Evolutionary conservation across 2,329 filamentous ascomycete genomes (phyloP), one percentile per base, ranked within the genome.

Genomic region (Daldinia sp.): DNA sequence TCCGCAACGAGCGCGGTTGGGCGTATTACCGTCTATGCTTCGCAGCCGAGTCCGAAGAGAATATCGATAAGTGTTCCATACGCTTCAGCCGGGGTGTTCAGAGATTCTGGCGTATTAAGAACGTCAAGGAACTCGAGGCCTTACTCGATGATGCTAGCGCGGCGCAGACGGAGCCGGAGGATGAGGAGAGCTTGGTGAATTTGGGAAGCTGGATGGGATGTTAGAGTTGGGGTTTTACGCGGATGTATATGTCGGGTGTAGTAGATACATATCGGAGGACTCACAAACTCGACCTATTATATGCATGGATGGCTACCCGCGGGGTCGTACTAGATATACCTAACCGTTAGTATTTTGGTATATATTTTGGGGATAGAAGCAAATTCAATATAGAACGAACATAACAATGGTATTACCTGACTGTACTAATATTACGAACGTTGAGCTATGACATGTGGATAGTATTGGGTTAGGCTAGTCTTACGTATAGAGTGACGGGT

Each of bases 1-100:
- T 94, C 34, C 73, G 76, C 13, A 78, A 81, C 3, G 77, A 81
- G 58, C 80, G 85, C 39, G 90, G 87, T 2, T 94, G 90, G 87
- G 84, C 85, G 68, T 94, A 89, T 74, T 88, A 88, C 75, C 82
- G 94, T 11, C 73, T 97, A 32, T 96, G 92, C 77, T 97, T 97
- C 78, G 93, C 92, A 1, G 92, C 93, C 1, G 90, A 93, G 77
- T 82, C 85, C n/a, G 89, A 90, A 56, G 87, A 90, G 35, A 85
- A 90, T 37, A 80, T 97, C 4, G 84, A 83, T 21, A 77, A 77
- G 4, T 86, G 88, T 65, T 87, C 86, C 5, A 78, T 85, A 72
- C 78, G 89, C 23, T 88, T 96, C 71, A 87, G 85, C 0, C 82
- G 87, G 30, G 93, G 89, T 0, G 83, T 92, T 17, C 83, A 87